Base-by-base conservation (phyloP, 1,284 basidiomycete genomes). In the Spongiforma sp. region DNA sequence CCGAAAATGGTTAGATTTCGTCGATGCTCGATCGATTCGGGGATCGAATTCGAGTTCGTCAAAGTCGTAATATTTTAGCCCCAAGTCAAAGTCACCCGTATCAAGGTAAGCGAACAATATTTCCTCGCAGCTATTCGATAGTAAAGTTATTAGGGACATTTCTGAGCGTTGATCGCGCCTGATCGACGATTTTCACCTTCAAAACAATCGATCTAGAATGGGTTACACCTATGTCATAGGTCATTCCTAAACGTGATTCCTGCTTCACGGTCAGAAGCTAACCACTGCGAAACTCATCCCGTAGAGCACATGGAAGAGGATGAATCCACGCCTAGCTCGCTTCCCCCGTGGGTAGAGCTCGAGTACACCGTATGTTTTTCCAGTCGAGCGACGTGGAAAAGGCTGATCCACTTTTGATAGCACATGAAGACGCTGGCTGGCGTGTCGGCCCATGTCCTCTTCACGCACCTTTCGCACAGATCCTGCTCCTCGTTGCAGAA, bases 301-400 rank as follows among this genome's bases (percentile, higher is more conserved):
- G 32, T 68, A 96, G 95, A 98, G 72, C 95, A 98, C 75, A 96
- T 97, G 95, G 96, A 98, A 75, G 92, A 95, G 63, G 95, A 97
- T 75, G 95, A 97, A 67, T 84, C 86, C 54, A 84, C 84, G 8
- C 82, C 88, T 3, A 87, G 85, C 68, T 80, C 87, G 1, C 84
- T 93, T 46, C 96, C 96, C 14, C 90, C 89, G 53, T 98, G 96
- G 96, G 95, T 97, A 46, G 84, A 91, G 70, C 85, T 96, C 48
- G 94, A 96, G 82, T 95, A 92, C 64, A 77, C 79, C 62, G 83
- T 84, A 39, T 63, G 80, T 77, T 65, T 57, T 2, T 43, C 34
- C n/a, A n/a, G n/a, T n/a, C n/a, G n/a, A n/a, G n/a, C n/a, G n/a
- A n/a, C n/a, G n/a, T n/a, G n/a, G n/a, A n/a, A n/a, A n/a, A n/a